Percentiles rank a stretch among this genome's conserved stretches.
Conservation (phyloP, 148 eudicot species). For the Fagopyrum esculentum region DNA sequence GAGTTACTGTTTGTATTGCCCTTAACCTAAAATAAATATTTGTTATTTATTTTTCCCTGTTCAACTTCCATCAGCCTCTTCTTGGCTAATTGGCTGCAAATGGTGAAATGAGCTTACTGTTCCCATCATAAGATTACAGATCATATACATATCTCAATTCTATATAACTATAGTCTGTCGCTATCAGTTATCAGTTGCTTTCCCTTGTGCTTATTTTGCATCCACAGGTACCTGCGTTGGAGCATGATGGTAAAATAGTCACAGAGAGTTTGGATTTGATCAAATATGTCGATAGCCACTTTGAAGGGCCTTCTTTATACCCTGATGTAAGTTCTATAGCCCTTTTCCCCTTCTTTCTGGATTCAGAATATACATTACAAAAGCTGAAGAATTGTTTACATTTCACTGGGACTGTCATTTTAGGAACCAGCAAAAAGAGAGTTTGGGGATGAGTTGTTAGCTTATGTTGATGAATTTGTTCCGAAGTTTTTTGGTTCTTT, state of each 20-base stretch:
- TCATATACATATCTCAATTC: too few species aligned
- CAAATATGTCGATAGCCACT: slow-evolving; percentile 56
- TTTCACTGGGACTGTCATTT: not conserved
- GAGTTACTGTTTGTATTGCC: too few species aligned
- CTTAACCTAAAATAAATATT: too few species aligned
- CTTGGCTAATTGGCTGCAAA: too few species aligned
- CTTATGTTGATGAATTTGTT: slow-evolving; percentile 30
- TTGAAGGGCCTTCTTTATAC: slow-evolving; percentile 63
- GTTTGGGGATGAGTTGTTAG: slow-evolving; percentile 56
- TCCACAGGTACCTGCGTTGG: slow-evolving; percentile 64
- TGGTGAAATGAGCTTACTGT: too few species aligned
- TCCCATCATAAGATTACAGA: too few species aligned
- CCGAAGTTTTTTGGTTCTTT: slow-evolving; percentile 24
- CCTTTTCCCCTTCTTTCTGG: not conserved
- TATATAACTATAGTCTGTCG: too few species aligned
- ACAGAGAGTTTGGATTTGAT: slow-evolving; percentile 73
- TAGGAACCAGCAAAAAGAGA: slow-evolving; percentile 65
- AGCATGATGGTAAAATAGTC: slow-evolving; percentile 51
- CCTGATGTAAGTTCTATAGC: slow-evolving; percentile 43
- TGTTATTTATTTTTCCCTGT: too few species aligned
- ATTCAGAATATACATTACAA: not conserved
- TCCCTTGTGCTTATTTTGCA: not conserved
- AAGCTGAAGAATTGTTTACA: not conserved
- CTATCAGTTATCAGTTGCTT: too few species aligned
- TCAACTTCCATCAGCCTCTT: too few species aligned